These are phyloP conservation scores for Rhodocollybia butyracea DNA, from an alignment of 768 basidiomycete species.

Conservation along the genomic window DNA sequence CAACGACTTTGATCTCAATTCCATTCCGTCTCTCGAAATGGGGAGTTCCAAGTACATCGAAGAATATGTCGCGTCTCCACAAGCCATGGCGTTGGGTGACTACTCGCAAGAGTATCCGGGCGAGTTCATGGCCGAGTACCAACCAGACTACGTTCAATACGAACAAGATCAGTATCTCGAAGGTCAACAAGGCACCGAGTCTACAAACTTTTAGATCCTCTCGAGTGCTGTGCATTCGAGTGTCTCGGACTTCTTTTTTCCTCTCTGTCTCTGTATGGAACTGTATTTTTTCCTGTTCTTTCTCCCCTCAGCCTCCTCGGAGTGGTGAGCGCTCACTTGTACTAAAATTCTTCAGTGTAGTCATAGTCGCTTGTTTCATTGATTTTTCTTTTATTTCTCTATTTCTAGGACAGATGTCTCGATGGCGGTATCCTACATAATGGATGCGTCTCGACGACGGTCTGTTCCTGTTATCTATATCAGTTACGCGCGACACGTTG, in stretches of 20 bases:
- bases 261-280: conserved; percentile 1
- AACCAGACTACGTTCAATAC: conserved; percentile 24
- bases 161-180: conserved; percentile 18
- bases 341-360: conserved; percentile 11
- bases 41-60: conserved; percentile 45
- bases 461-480: conserved; percentile 1
- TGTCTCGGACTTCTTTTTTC: conserved; percentile 5
- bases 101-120: conserved; percentile 10
- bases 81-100: conserved; percentile 16
- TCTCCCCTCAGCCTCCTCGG: background rate
- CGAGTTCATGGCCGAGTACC: conserved; percentile 22
- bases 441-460: conserved; percentile 9
- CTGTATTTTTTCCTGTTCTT: conserved; percentile 3
- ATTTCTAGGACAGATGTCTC: conserved; percentile 7
- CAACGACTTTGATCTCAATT: conserved; percentile 65
- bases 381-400: conserved; percentile 1
- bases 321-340: conserved; percentile 7
- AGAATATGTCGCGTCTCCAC: conserved; percentile 9
- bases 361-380: conserved; percentile 12
- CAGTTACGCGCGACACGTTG: conserved; percentile 12
- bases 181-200: conserved; percentile 19
- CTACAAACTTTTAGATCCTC: conserved; percentile 6
- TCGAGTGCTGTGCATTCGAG: conserved; percentile 6
- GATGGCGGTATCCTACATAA: conserved; percentile 6
- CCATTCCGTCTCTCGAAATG: conserved; percentile 65